Base-by-base conservation (phyloP, 2,329 filamentous ascomycete genomes). In the Phoma sp. region DNA sequence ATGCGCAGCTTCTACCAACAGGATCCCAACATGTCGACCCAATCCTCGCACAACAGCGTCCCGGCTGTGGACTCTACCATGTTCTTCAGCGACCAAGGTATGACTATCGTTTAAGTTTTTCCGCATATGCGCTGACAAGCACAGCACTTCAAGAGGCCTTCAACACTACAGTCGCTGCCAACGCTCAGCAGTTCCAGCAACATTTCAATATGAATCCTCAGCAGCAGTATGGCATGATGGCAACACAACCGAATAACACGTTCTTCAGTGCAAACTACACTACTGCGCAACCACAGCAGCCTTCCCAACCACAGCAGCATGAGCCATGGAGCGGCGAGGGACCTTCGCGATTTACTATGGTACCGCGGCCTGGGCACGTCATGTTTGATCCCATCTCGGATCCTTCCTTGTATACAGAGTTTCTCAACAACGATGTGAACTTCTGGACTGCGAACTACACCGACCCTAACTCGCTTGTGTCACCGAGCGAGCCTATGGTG, bases 351-450 rank as follows among this genome's bases (percentile, higher is more conserved):
- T 72, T 66, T 36, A 59, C 61, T 3, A 65, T 64, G 53, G 46
- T 63, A 10, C 68, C 70, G n/a, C 62, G 59, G 29, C 61, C 68
- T n/a, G 66, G 65, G 17, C 56, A 64, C 39, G 60, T 62, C 15
- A 52, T 72, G 29, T 73, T 73, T 47, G 72, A 73, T 32, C 64
- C 71, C 9, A 57, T 42, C n/a, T 68, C 68, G 14, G 69, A 74
- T 33, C 59, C 59, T 2, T 45, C 60, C 4, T 57, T 65, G 34
- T 70, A 67, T 29, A 47, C 56, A 5, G 43, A 59, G 2, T 67
- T 61, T 29, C 23, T 64, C 7, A 60, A 58, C 28, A 34, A 47
- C 15, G 57, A 67, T 39, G 60, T 68, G 7, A 59, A 64, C 43
- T 56, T 58, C 15, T 72, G 69, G 66, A 60, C 62, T 11, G 61